These are phyloP conservation scores for Globisporangium okanoganense DNA, from an alignment of 352 stramenopile genomes.

Conservation along the genomic window DNA sequence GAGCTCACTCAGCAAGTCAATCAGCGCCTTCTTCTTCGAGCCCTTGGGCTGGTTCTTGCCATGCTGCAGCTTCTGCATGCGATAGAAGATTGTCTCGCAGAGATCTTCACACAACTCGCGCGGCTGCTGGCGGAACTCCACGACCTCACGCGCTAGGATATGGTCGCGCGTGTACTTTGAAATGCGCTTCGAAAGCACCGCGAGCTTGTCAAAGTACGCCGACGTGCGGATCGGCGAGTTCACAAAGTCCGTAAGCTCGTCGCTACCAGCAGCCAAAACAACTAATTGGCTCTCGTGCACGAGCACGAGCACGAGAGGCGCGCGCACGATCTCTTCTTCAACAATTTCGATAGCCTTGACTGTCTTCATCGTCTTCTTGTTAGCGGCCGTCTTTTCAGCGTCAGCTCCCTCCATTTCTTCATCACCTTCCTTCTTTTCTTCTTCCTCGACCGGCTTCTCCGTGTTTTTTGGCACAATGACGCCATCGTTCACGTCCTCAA, in stretches of 20 bases:
- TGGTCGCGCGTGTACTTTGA: constrained; percentile 66
- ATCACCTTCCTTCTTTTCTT: constrained; percentile 16
- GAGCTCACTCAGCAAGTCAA: constrained; percentile 92
- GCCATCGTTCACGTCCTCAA: constrained; percentile 44
- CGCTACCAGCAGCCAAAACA: neutral
- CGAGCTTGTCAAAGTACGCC: constrained; percentile 50
- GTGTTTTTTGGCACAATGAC: constrained; percentile 36
- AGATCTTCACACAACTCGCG: constrained; percentile 84
- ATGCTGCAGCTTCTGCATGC: constrained; percentile 88
- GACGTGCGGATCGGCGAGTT: constrained; percentile 15
- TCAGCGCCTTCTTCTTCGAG: constrained; percentile 96
- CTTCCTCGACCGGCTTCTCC: constrained; percentile 10
- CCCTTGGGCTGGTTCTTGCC: constrained; percentile 87
- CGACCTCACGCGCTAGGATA: constrained; percentile 56
- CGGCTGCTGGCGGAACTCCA: constrained; percentile 68
- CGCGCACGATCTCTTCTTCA: constrained; percentile 8
- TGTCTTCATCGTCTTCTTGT: constrained; percentile 15
- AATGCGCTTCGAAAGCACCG: constrained; percentile 61
- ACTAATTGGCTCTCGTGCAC: constrained; percentile 1
- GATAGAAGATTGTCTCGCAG: constrained; percentile 93
- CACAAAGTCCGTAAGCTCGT: constrained; percentile 9
- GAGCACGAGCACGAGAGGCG: constrained; percentile 11
- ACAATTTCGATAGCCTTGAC: neutral
- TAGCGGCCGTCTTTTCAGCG: neutral
- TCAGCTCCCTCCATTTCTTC: constrained; percentile 1